Evolutionary conservation across 2,329 filamentous ascomycete genomes (phyloP).

Genomic region (Trichoderma sp.): DNA sequence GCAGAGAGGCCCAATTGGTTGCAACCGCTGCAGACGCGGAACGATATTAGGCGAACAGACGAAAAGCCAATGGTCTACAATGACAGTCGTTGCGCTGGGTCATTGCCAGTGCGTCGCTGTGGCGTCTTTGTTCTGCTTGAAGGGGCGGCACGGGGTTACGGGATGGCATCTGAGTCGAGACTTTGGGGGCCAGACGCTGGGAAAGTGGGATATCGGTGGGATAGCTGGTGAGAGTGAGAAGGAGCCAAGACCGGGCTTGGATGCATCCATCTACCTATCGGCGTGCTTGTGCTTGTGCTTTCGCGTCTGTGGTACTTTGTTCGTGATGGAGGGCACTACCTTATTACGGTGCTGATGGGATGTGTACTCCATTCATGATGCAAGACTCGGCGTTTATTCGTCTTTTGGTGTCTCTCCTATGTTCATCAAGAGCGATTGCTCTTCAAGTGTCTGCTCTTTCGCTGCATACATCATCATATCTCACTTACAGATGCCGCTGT

Average conservation of each 20-base stretch:
- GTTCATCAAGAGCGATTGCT: too few relatives aligned
- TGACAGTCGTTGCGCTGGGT: neutral
- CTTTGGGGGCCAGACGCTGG: neutral
- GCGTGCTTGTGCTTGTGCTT: constrained; percentile 5
- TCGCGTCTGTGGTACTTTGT: neutral
- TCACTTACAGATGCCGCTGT: too few relatives aligned
- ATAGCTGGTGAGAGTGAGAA: neutral
- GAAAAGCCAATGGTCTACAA: neutral
- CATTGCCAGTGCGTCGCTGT: constrained; percentile 14
- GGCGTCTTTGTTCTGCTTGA: constrained; percentile 18
- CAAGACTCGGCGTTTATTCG: too few relatives aligned
- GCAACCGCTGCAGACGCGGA: neutral
- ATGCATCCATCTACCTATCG: constrained; percentile 15
- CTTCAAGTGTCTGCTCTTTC: too few relatives aligned
- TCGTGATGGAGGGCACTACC: neutral
- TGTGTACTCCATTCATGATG: too few relatives aligned
- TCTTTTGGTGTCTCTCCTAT: too few relatives aligned
- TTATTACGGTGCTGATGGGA: neutral
- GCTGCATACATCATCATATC: too few relatives aligned
- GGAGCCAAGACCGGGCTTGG: neutral
- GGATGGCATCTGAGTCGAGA: neutral
- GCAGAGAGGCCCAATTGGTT: constrained; percentile 14
- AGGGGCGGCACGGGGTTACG: constrained; percentile 6
- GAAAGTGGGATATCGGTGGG: too few relatives aligned
- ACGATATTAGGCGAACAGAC: neutral